Evolutionary conservation across 2,329 filamentous ascomycete genomes (phyloP), one percentile per base, ranked within the genome.

Genomic region (Acarospora socialis): DNA sequence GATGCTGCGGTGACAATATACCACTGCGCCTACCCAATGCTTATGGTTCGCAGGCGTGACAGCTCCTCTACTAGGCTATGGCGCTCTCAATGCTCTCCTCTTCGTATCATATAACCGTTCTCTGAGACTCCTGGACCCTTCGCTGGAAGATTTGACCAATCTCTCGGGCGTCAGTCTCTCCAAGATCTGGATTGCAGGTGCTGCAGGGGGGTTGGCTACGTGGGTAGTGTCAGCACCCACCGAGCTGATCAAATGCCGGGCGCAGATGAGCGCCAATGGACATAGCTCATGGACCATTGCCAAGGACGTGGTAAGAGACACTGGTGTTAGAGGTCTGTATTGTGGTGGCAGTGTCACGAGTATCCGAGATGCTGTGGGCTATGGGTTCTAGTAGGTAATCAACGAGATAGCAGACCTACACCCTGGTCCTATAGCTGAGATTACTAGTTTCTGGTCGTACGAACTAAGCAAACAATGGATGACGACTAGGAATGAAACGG

Each of bases 91-190:
- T 51, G 84, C 83, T 22, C 61, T 94, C 10, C 73, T 94, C 13
- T 94, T 93, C 56, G 73, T 87, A 44, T 77, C 80, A 2, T 95
- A 94, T 60, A 93, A 93, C 52, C 78, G 81, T 36, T 77, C 76
- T n/a, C 70, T 87, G 46, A 61, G 63, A 14, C 54, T 73, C 10
- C 59, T 94, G 16, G 53, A 55, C 33, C 54, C 50, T 8, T 51
- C 54, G 4, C 46, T 61, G 7, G 47, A 49, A 10, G 57, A 62
- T 18, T 58, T 63, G 5, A 60, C 57, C 14, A 55, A 58, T 28
- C 56, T 57, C 7, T 47, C 45, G 18, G 53, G 51, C n/a, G 49
- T 54, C 21, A 68, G 64, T 35, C 63, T 83, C 3, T 65, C 64
- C 51, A 75, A 77, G 21, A 74, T 79, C 10, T 94, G 80, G 73